Evolutionary conservation across 2,329 filamentous ascomycete species (phyloP).

Genomic region (Geosmithia morbida): DNA sequence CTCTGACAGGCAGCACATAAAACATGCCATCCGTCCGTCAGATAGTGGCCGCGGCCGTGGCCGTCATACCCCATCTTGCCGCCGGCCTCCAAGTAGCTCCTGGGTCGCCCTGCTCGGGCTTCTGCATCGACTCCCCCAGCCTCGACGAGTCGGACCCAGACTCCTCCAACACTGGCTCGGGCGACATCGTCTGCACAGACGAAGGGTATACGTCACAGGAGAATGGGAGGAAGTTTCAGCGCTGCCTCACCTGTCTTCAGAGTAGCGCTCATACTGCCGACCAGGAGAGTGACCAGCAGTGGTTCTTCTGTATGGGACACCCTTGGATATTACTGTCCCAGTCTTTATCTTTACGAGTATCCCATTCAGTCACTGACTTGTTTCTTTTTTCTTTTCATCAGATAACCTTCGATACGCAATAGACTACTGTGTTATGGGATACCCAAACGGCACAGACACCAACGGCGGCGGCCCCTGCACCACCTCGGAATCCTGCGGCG

Average conservation of each 20-base stretch:
- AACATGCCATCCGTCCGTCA: background rate
- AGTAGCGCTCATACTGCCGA: conserved; percentile 31
- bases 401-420: conserved; percentile 40
- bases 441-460: conserved; percentile 27
- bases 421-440: conserved; percentile 36
- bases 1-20: too few relatives aligned
- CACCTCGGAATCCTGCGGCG: conserved; percentile 34
- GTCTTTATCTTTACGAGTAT: too few relatives aligned
- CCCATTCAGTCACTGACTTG: background rate
- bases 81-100: conserved; percentile 35
- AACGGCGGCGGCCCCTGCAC: conserved; percentile 7
- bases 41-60: conserved; percentile 2
- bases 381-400: conserved; percentile 8
- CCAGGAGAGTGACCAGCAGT: conserved; percentile 35
- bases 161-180: conserved; percentile 26
- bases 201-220: conserved; percentile 21
- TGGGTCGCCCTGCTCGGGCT: conserved; percentile 36
- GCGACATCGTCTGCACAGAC: conserved; percentile 34
- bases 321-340: background rate
- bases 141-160: conserved; percentile 28
- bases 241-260: conserved; percentile 37
- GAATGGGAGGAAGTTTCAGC: conserved; percentile 29
- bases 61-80: conserved; percentile 4
- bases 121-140: conserved; percentile 27
- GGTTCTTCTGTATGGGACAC: conserved; percentile 37